phyloP scores from a whole-genome alignment of 169 alveolate genomes.

The Hepatocystis sp. region DNA sequence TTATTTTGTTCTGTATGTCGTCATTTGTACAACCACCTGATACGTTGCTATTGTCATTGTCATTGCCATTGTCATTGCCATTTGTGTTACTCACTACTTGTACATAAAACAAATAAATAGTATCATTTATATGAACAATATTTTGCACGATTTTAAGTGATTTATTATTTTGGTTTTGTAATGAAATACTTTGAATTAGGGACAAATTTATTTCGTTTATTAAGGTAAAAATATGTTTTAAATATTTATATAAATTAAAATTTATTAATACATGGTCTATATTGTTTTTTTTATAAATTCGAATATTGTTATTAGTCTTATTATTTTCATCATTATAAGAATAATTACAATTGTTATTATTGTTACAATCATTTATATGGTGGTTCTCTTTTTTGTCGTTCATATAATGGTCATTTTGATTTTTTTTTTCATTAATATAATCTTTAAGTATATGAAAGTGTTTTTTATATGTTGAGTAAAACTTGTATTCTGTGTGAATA shows the following conservation, averaged over 20 bases:
- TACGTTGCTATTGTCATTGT: too few relatives aligned
- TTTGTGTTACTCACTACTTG: too few relatives aligned
- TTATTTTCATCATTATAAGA: not conserved
- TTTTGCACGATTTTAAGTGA: constrained; percentile 7
- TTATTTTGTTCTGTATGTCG: not conserved
- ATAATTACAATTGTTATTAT: too few relatives aligned
- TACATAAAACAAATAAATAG: constrained; percentile 14
- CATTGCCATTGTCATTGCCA: too few relatives aligned
- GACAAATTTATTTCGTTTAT: constrained; percentile 20
- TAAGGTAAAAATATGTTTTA: constrained; percentile 20
- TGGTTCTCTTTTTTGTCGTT: not conserved
- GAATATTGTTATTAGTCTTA: not conserved
- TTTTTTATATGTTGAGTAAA: not conserved
- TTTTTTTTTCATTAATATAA: constrained; percentile 9
- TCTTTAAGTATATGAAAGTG: constrained; percentile 15
- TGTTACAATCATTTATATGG: not conserved
- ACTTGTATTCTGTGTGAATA: constrained; percentile 6
- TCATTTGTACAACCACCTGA: constrained; percentile 3
- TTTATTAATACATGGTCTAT: constrained; percentile 10
- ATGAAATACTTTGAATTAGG: constrained; percentile 4
- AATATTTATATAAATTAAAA: constrained; percentile 1
- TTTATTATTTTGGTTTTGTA: constrained; percentile 5
- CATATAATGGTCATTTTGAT: not conserved
- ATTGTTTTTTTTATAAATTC: not conserved
- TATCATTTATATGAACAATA: constrained; percentile 15